Percentiles rank a stretch among this genome's conserved stretches.
Conservation (phyloP, 495 filamentous ascomycete species). For the Penicillium maclennaniae region DNA sequence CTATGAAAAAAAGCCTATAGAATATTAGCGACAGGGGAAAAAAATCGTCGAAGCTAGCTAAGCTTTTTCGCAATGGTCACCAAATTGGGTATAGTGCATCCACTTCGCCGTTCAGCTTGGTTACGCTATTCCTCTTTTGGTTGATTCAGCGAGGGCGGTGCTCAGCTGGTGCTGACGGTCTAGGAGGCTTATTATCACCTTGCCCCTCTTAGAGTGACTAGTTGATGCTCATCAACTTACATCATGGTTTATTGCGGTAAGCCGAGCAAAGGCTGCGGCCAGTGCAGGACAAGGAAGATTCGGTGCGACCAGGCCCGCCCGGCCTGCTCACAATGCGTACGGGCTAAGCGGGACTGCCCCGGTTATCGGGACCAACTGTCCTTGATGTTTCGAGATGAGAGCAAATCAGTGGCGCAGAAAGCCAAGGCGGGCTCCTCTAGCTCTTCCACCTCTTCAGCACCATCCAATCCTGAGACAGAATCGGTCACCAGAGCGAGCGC, state of each 20-base stretch:
- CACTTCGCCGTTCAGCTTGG: not conserved
- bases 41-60: not conserved
- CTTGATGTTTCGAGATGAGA: slow-evolving; percentile 72
- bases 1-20: not conserved
- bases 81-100: slow-evolving; percentile 7
- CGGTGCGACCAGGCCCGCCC: slow-evolving; percentile 63
- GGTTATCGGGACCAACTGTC: slow-evolving; percentile 68
- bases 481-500: slow-evolving; percentile 7
- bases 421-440: slow-evolving; percentile 42
- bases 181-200: not conserved
- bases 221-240: not conserved
- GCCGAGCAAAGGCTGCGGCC: slow-evolving; percentile 68
- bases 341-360: slow-evolving; percentile 61
- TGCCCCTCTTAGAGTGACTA: not conserved
- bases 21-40: not conserved
- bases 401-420: slow-evolving; percentile 62
- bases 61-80: slow-evolving; percentile 14
- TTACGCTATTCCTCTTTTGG: slow-evolving; percentile 2
- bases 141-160: slow-evolving; percentile 7
- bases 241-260: slow-evolving; percentile 72
- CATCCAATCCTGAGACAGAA: slow-evolving; percentile 6
- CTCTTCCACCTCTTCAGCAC: not conserved
- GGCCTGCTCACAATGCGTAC: slow-evolving; percentile 64
- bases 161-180: slow-evolving; percentile 1
- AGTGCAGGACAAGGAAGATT: slow-evolving; percentile 65